Conservation (phyloP, 139 green algal species). For the Chlamydomonas schloesseri region DNA sequence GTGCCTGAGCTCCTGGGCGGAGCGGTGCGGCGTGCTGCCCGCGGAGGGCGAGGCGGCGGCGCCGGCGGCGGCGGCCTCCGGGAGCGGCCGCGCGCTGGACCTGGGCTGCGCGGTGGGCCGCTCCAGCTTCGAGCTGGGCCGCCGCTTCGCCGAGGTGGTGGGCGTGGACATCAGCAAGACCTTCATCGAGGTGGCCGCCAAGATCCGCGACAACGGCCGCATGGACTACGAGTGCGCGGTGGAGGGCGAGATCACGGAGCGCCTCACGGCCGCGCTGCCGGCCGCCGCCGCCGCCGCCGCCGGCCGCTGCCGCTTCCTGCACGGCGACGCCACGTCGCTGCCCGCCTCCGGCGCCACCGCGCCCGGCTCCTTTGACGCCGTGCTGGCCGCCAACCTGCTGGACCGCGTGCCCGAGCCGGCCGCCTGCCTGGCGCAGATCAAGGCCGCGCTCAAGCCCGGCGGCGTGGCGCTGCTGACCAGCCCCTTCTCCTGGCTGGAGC, state of each 20-base stretch:
- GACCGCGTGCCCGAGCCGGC: conserved; percentile 78
- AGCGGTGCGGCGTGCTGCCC: conserved; percentile 6
- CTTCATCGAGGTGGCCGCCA: conserved; percentile 62
- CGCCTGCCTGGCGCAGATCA: conserved; percentile 62
- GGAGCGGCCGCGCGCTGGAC: conserved; percentile 70
- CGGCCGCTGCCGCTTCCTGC: conserved; percentile 65
- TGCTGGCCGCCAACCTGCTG: conserved; percentile 83
- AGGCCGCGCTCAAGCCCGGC: conserved; percentile 57
- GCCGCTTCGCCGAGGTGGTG: conserved; percentile 70
- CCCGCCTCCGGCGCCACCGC: conserved; percentile 30
- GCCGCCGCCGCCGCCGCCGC: conserved; percentile 51
- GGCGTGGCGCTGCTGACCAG: conserved; percentile 75
- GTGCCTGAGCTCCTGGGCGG: conserved; percentile 45
- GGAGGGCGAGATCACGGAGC: conserved; percentile 77
- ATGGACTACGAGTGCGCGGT: conserved; percentile 67
- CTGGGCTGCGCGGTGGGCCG: conserved; percentile 83
- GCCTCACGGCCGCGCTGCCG: conserved; percentile 25
- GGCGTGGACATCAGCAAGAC: conserved; percentile 72
- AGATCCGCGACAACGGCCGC: conserved; percentile 66
- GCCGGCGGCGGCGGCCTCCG: background rate
- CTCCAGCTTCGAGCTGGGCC: conserved; percentile 75
- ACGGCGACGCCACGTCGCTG: conserved; percentile 68
- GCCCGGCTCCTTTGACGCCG: conserved; percentile 70
- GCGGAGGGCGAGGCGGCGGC: conserved; percentile 6
- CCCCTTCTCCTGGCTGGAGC: conserved; percentile 82